phyloP scores from a whole-genome alignment of 1,284 basidiomycete genomes.

The Ceratobasidium papillatum region DNA sequence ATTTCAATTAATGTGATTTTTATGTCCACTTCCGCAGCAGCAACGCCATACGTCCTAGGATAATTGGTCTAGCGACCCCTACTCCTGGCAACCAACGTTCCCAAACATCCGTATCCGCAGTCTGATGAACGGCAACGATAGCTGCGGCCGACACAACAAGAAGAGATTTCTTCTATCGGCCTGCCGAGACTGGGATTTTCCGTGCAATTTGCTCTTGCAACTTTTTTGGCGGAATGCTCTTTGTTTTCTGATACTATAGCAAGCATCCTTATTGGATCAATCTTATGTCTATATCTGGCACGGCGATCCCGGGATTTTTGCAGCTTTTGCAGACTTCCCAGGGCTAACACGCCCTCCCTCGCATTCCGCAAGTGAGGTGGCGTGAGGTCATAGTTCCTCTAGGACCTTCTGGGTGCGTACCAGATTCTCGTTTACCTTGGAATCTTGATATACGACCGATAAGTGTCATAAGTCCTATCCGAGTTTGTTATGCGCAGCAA shows the following conservation, averaged over 20 bases:
- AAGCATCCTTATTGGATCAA: too few relatives aligned
- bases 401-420: not conserved
- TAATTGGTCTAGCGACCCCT: not conserved
- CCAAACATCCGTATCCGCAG: slow-evolving; percentile 8
- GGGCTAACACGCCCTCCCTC: not conserved
- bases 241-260: not conserved
- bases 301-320: not conserved
- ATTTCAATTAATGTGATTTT: not conserved
- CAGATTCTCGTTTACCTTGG: not conserved
- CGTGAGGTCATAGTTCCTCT: slow-evolving; percentile 13
- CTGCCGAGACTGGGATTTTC: not conserved
- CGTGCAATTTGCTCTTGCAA: not conserved
- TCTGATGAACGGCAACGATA: slow-evolving; percentile 13
- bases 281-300: not conserved
- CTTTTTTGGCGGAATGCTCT: not conserved
- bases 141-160: not conserved
- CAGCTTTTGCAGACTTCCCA: not conserved
- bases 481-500: slow-evolving; percentile 14
- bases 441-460: not conserved
- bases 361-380: not conserved
- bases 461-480: slow-evolving; percentile 1
- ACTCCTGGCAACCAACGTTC: slow-evolving; percentile 2
- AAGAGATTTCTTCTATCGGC: not conserved
- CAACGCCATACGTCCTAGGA: not conserved
- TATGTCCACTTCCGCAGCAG: not conserved